These are phyloP conservation scores for Hysterium pulicare DNA, from an alignment of 2,329 filamentous ascomycete genomes.

Conservation along the genomic window DNA sequence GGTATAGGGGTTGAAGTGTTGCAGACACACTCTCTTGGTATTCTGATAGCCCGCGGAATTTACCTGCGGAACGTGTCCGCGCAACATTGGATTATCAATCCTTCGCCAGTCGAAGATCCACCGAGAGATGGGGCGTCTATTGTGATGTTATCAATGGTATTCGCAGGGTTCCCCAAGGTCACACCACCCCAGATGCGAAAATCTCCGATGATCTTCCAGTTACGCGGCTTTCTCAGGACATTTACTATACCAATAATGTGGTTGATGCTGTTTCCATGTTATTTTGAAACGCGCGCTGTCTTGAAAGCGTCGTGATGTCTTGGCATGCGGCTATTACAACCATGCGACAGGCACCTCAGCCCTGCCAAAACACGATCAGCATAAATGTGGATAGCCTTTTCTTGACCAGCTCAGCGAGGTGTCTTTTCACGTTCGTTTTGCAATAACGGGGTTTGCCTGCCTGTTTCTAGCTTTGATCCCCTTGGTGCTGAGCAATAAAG, in stretches of 20 bases:
- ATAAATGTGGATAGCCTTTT: background rate
- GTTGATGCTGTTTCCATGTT: background rate
- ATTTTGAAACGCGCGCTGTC: background rate
- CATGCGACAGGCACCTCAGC: background rate
- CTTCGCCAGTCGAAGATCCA: background rate
- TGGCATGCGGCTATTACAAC: background rate
- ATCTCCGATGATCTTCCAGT: background rate
- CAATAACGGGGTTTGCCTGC: conserved; percentile 7
- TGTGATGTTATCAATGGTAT: background rate
- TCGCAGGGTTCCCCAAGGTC: background rate
- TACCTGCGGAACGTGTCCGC: too few species aligned
- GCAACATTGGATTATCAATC: background rate
- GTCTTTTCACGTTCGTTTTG: conserved; percentile 16
- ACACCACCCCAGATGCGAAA: background rate
- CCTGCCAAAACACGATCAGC: background rate
- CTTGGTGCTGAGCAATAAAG: conserved; percentile 12
- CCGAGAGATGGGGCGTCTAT: background rate
- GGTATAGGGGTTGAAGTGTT: too few species aligned
- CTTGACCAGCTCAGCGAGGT: background rate
- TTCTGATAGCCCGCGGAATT: too few species aligned
- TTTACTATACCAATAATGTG: background rate
- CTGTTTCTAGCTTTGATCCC: conserved; percentile 4
- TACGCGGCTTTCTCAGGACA: background rate
- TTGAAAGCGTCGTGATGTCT: background rate
- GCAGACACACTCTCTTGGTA: too few species aligned